phyloP scores from a whole-genome alignment of 1,284 basidiomycete genomes.

The Sphaerobolus stellatus region DNA sequence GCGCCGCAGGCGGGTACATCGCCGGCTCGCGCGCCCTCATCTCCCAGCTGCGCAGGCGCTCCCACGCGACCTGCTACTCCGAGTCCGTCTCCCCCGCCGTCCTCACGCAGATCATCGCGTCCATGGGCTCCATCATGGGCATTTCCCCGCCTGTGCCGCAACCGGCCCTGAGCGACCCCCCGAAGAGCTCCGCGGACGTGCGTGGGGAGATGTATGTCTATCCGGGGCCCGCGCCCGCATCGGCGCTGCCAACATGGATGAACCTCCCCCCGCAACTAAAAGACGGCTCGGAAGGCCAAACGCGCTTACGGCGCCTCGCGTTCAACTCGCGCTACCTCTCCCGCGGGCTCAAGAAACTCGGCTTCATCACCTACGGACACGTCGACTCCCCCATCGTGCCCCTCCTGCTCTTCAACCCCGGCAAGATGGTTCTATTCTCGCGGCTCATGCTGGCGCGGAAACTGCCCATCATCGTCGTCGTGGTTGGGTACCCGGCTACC shows the following conservation, averaged over 20 bases:
- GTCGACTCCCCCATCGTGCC: constrained; percentile 93
- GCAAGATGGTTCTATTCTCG: constrained; percentile 88
- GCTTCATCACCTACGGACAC: constrained; percentile 96
- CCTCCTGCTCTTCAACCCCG: constrained; percentile 89
- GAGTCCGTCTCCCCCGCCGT: constrained; percentile 93
- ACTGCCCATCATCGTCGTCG: constrained; percentile 84
- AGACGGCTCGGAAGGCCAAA: constrained; percentile 81
- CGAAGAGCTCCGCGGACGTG: constrained; percentile 29
- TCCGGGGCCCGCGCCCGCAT: constrained; percentile 65
- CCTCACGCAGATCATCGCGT: constrained; percentile 86
- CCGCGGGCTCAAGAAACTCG: constrained; percentile 84
- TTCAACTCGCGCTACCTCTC: constrained; percentile 96
- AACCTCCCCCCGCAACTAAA: constrained; percentile 65
- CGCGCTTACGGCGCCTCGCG: constrained; percentile 83
- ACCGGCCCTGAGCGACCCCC: constrained; percentile 27
- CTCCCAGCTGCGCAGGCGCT: constrained; percentile 78
- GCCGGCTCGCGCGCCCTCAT: constrained; percentile 81
- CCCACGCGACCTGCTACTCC: constrained; percentile 85
- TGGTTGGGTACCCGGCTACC: constrained; percentile 92
- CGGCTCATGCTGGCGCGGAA: constrained; percentile 83
- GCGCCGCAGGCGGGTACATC: constrained; percentile 95
- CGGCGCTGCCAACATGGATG: constrained; percentile 69
- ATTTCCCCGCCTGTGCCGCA: constrained; percentile 50
- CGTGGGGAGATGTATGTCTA: constrained; percentile 41
- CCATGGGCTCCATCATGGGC: constrained; percentile 97